Percentiles rank a stretch among this genome's conserved stretches.
These are phyloP conservation scores for Zygosaccharomyces pseudorouxii DNA, from an alignment of 805 yeast species.

Conservation along the genomic window DNA sequence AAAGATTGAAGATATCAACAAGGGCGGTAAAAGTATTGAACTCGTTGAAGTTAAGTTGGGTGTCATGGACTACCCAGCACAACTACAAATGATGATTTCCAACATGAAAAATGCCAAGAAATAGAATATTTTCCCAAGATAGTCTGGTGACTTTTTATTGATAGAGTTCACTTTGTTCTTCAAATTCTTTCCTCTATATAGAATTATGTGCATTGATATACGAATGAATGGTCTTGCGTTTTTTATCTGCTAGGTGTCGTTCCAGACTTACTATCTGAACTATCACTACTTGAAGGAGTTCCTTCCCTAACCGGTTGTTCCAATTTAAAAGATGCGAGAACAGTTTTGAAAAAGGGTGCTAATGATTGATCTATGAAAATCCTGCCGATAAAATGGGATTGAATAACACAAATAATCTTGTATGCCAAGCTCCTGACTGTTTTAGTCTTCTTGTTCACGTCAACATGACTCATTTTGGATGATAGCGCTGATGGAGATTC, in stretches of 20 bases:
- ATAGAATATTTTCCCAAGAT: not conserved
- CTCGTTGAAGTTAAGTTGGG: conserved; percentile 59
- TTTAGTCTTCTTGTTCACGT: conserved; percentile 9
- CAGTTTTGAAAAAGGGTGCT: conserved; percentile 12
- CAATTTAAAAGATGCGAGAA: conserved; percentile 7
- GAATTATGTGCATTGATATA: no score
- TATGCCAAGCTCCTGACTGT: conserved; percentile 14
- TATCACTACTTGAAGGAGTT: not conserved
- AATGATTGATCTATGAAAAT: conserved; percentile 14
- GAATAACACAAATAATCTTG: conserved; percentile 18
- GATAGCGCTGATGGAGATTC: conserved; percentile 2
- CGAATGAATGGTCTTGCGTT: not conserved
- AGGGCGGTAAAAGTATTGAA: conserved; percentile 39
- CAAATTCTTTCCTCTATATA: no score
- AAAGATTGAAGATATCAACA: conserved; percentile 37
- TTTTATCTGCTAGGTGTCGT: not conserved
- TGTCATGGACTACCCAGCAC: conserved; percentile 60
- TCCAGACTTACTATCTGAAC: not conserved
- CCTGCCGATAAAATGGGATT: conserved; percentile 23
- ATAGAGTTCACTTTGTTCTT: not conserved
- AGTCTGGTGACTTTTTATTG: not conserved
- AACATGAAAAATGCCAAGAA: conserved; percentile 1
- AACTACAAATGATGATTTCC: conserved; percentile 44
- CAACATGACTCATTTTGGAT: conserved; percentile 2
- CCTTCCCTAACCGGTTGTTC: conserved; percentile 6